Conservation (phyloP, 1,284 basidiomycete genomes). For the Sporisorium scitamineum region DNA sequence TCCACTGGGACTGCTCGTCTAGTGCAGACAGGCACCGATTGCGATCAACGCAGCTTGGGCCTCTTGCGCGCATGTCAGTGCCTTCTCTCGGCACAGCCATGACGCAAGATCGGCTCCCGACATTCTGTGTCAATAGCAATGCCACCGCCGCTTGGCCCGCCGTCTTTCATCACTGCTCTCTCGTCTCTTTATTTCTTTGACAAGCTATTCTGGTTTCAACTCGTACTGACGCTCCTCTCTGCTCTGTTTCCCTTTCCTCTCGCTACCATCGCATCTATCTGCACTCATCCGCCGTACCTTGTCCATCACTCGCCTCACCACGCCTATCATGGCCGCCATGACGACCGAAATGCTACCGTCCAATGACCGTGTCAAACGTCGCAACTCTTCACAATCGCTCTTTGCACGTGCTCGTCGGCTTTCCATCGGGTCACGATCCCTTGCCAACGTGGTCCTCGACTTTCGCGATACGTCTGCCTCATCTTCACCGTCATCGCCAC, state of each 20-base stretch:
- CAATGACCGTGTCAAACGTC: neutral
- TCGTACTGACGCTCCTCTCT: neutral
- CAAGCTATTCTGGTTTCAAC: neutral
- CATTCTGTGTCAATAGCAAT: neutral
- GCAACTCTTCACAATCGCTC: slow-evolving; percentile 24
- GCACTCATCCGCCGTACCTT: neutral
- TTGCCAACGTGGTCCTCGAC: slow-evolving; percentile 5
- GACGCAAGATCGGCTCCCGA: neutral
- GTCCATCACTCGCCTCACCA: neutral
- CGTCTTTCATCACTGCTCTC: too few species aligned
- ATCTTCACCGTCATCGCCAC: neutral
- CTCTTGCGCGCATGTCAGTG: neutral
- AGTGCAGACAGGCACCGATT: too few species aligned
- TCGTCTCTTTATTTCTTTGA: neutral
- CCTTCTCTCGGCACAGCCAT: slow-evolving; percentile 3
- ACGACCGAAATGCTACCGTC: neutral
- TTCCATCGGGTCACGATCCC: slow-evolving; percentile 25
- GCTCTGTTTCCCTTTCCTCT: neutral
- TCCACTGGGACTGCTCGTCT: too few species aligned
- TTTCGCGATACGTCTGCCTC: neutral
- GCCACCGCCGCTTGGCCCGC: neutral
- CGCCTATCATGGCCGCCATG: neutral
- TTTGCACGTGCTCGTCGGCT: slow-evolving; percentile 22
- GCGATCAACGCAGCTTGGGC: neutral
- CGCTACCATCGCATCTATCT: neutral